Evolutionary conservation across 2,329 filamentous ascomycete genomes (phyloP).

Genomic region (Alternaria rosae): DNA sequence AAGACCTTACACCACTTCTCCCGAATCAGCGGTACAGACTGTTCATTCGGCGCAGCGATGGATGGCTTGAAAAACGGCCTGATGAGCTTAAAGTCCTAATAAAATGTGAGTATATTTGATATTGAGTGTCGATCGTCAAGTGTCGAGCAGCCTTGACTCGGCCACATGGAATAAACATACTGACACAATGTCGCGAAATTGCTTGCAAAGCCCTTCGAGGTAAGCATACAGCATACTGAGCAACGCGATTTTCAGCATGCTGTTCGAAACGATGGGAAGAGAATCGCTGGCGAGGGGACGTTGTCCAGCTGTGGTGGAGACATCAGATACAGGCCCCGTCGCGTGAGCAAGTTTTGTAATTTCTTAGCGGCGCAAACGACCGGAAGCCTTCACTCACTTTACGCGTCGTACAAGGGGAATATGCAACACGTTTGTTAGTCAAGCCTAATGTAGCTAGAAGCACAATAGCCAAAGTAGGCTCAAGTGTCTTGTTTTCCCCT

Average conservation of each 20-base stretch:
- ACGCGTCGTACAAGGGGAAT: too few species aligned
- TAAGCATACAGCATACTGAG: neutral
- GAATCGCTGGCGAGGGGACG: neutral
- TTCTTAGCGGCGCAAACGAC: neutral
- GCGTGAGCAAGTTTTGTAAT: neutral
- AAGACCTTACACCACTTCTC: slow-evolving; percentile 1
- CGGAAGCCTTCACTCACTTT: neutral
- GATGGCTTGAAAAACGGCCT: neutral
- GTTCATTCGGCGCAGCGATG: neutral
- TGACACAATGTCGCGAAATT: neutral
- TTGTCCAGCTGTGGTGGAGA: neutral
- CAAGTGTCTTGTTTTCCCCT: too few species aligned
- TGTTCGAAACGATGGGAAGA: neutral
- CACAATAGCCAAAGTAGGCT: too few species aligned
- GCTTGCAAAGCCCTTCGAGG: neutral
- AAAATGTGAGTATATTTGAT: neutral
- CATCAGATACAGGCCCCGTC: neutral
- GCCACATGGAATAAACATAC: neutral
- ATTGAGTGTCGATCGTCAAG: neutral
- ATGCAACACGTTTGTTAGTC: too few species aligned
- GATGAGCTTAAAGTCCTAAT: neutral
- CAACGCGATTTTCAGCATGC: neutral
- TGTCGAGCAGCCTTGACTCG: neutral
- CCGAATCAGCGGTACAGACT: neutral
- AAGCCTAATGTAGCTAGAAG: too few species aligned